Evolutionary conservation across 139 green algal genomes (phyloP), one percentile per base, ranked within the genome.

Genomic region (Picochlorum sp.): DNA sequence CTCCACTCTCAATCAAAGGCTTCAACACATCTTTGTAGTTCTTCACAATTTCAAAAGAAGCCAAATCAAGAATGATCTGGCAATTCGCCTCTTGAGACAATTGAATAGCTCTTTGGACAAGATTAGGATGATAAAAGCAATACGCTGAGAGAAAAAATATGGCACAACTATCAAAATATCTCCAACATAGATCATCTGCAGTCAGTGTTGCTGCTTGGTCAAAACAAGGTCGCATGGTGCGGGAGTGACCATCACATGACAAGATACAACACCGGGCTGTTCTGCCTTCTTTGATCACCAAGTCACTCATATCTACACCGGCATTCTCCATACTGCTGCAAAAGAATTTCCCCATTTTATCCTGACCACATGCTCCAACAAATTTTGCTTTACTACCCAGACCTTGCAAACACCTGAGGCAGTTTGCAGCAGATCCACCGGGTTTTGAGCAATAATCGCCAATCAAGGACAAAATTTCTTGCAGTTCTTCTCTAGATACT

Each of bases 221-320:
- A 29, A 84, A 40, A 61, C 56, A 82, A 3, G 81, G 81, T 36
- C 81, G 72, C 81, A 88, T 88, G 9, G 78, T 82, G 22, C 76
- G 61, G 13, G 20, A 16, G 16, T 22, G 67, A 1, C 68, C 74
- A 3, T 70, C 44, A 63, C 68, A 74, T 14, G 35, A 74, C 12
- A 86, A 59, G 55, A 86, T 81, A 41, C 69, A 72, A 26, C 67
- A 81, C 10, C 79, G 50, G 20, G 67, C 79, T 50, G 72, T 82
- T 55, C 35, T 32, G 29, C 43, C 69, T 25, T 53, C 43, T 40
- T 72, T 72, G 18, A 16, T 12, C 22, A 25, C 30, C 47, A 81
- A 32, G 13, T 40, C 61, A 52, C 10, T 31, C 2, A 63, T 70
- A 50, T 74, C 45, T 24, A 88, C 77, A 0, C 54, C 50, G 3